Evolutionary conservation across 1,139 yeast genomes (phyloP).

Genomic region (Taphrina betulina): DNA sequence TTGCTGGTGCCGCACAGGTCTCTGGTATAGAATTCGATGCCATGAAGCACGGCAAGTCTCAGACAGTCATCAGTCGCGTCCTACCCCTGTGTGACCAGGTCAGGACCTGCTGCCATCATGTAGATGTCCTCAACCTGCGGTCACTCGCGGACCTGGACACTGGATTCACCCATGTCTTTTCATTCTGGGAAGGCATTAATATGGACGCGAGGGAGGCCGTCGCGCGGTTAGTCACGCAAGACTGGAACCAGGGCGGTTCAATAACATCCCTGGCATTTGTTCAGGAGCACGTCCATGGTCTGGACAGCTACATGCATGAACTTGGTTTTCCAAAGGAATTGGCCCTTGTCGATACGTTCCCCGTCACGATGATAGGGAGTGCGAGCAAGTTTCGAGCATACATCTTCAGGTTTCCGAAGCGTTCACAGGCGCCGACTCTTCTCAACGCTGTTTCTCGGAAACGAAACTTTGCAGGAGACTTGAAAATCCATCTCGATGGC

Average conservation of each 20-base stretch:
- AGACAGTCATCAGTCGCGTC: constrained; percentile 9
- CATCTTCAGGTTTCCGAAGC: constrained; percentile 12
- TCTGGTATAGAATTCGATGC: constrained; percentile 16
- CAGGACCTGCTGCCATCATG: constrained; percentile 11
- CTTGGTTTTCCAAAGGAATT: constrained; percentile 5
- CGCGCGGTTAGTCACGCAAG: constrained; percentile 1
- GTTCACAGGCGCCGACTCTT: background rate
- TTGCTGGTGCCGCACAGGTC: constrained; percentile 3
- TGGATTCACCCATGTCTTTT: constrained; percentile 5
- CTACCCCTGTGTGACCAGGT: background rate
- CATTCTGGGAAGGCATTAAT: constrained; percentile 23
- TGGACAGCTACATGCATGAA: constrained; percentile 9
- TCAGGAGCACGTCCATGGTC: background rate
- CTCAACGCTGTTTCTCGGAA: background rate
- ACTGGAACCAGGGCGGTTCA: background rate
- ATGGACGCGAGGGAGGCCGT: constrained; percentile 9
- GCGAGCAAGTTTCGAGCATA: constrained; percentile 10
- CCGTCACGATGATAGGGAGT: constrained; percentile 15
- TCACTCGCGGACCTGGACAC: background rate
- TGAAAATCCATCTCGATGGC: background rate
- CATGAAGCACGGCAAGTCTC: constrained; percentile 10
- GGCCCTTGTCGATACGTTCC: background rate
- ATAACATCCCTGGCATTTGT: constrained; percentile 6
- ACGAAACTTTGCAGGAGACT: background rate
- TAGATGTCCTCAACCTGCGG: background rate